phyloP scores from a whole-genome alignment of 2,329 filamentous ascomycete genomes.

The Colletotrichum phormii region DNA sequence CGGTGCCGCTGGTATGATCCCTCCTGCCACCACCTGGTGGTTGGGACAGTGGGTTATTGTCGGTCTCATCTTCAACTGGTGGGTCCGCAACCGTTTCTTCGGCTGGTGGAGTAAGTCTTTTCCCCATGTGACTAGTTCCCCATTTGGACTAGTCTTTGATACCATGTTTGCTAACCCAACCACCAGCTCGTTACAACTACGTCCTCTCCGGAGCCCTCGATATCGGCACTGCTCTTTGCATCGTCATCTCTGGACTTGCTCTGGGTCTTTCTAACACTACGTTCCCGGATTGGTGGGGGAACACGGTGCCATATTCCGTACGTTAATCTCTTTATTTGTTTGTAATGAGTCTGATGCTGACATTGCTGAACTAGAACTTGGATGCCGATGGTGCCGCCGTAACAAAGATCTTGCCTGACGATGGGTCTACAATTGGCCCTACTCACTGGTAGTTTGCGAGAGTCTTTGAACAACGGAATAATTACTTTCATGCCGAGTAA shows the following conservation, averaged over 20 bases:
- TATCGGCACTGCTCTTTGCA: constrained; percentile 67
- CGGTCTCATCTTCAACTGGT: constrained; percentile 67
- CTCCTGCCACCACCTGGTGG: constrained; percentile 67
- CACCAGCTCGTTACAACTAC: constrained; percentile 65
- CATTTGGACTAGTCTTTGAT: neutral
- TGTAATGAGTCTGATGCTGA: too few species aligned
- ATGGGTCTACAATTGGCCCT: constrained; percentile 44
- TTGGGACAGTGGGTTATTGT: constrained; percentile 66
- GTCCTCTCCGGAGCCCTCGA: constrained; percentile 69
- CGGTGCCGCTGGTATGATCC: constrained; percentile 60
- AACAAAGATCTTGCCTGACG: constrained; percentile 42
- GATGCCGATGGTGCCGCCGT: constrained; percentile 44
- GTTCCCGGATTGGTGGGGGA: constrained; percentile 65
- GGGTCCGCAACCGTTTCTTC: constrained; percentile 59
- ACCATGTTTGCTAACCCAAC: neutral
- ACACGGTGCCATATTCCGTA: too few species aligned
- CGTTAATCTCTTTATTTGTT: too few species aligned
- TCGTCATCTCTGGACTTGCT: constrained; percentile 62
- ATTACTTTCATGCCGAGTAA: too few species aligned
- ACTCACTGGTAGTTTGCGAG: constrained; percentile 40
- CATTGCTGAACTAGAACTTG: constrained; percentile 46
- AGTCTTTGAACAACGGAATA: too few species aligned
- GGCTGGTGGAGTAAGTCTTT: constrained; percentile 64
- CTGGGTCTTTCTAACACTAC: constrained; percentile 57
- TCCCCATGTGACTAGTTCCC: too few species aligned